Percentiles rank a stretch among this genome's conserved stretches.
These are phyloP conservation scores for Yamadazyma atmosphaerica DNA, from an alignment of 1,139 yeast genomes.

Conservation along the genomic window DNA sequence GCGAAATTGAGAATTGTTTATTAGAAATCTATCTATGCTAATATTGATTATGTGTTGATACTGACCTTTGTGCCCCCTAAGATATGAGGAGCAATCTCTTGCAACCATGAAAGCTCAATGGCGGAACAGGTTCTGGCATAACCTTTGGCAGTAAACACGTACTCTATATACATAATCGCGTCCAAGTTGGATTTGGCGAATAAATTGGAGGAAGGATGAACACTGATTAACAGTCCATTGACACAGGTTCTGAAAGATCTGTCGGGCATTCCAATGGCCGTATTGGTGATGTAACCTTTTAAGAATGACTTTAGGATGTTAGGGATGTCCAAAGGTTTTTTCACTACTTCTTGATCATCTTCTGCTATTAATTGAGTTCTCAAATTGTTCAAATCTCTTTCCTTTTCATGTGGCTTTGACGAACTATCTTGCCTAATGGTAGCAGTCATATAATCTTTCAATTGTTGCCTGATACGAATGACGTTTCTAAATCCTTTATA, in stretches of 20 bases:
- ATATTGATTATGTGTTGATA: slow-evolving; percentile 19
- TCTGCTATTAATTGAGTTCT: slow-evolving; percentile 27
- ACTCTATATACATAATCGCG: slow-evolving; percentile 92
- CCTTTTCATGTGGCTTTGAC: slow-evolving; percentile 27
- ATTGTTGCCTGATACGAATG: slow-evolving; percentile 69
- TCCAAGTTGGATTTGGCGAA: slow-evolving; percentile 78
- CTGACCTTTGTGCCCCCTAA: slow-evolving; percentile 45
- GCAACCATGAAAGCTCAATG: slow-evolving; percentile 84
- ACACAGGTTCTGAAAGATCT: slow-evolving; percentile 84
- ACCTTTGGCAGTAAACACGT: slow-evolving; percentile 89
- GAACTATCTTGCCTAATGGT: slow-evolving; percentile 42
- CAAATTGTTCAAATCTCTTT: slow-evolving; percentile 26
- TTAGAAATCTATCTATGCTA: slow-evolving; percentile 3
- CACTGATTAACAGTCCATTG: slow-evolving; percentile 76
- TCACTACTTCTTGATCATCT: slow-evolving; percentile 23
- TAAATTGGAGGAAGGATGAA: slow-evolving; percentile 89
- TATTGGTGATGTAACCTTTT: slow-evolving; percentile 77
- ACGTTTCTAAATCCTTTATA: slow-evolving; percentile 82
- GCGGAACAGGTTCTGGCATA: slow-evolving; percentile 88
- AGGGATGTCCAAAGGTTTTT: slow-evolving; percentile 50
- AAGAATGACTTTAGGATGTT: slow-evolving; percentile 73
- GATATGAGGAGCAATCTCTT: slow-evolving; percentile 75
- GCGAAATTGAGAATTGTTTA: too few species aligned
- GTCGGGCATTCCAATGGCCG: slow-evolving; percentile 95
- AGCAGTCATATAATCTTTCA: slow-evolving; percentile 65